These are phyloP conservation scores for Ustilaginoidea virens DNA, from an alignment of 2,329 filamentous ascomycete species.

Conservation along the genomic window DNA sequence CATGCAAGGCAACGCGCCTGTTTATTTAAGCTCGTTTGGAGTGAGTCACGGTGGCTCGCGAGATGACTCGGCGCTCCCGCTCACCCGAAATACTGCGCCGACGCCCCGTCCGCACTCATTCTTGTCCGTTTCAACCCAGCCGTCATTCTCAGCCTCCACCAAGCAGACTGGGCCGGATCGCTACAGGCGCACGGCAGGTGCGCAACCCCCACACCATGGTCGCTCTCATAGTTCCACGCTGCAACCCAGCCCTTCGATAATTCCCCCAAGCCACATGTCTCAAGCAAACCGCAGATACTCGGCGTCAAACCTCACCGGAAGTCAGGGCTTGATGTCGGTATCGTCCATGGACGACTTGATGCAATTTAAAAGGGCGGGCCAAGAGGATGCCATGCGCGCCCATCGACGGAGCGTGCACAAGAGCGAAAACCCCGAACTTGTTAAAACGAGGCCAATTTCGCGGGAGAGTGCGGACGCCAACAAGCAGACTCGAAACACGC, in stretches of 20 bases:
- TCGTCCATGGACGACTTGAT: constrained; percentile 53
- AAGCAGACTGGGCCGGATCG: constrained; percentile 51
- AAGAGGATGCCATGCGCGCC: constrained; percentile 60
- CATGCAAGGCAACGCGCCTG: constrained; percentile 21
- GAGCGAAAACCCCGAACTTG: constrained; percentile 21
- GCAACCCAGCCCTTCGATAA: constrained; percentile 15
- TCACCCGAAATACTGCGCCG: constrained; percentile 24
- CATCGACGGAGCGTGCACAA: constrained; percentile 72
- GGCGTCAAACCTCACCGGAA: constrained; percentile 31
- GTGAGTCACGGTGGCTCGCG: constrained; percentile 27
- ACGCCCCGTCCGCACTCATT: constrained; percentile 28
- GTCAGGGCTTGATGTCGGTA: constrained; percentile 25
- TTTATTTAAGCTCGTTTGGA: constrained; percentile 20
- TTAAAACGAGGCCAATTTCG: constrained; percentile 7
- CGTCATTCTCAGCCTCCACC: constrained; percentile 25
- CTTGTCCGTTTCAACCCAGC: constrained; percentile 25
- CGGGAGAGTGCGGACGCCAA: constrained; percentile 8
- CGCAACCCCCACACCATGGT: constrained; percentile 14
- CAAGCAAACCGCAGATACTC: constrained; percentile 14
- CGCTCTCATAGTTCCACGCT: constrained; percentile 21
- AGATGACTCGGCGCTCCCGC: constrained; percentile 35
- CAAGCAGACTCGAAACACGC: constrained; percentile 23
- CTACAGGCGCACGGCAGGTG: constrained; percentile 55
- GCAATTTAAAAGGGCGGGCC: constrained; percentile 36
- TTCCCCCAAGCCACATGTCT: constrained; percentile 9